Conservation (phyloP, 805 yeast genomes). For the Schwanniomyces yamadae region DNA sequence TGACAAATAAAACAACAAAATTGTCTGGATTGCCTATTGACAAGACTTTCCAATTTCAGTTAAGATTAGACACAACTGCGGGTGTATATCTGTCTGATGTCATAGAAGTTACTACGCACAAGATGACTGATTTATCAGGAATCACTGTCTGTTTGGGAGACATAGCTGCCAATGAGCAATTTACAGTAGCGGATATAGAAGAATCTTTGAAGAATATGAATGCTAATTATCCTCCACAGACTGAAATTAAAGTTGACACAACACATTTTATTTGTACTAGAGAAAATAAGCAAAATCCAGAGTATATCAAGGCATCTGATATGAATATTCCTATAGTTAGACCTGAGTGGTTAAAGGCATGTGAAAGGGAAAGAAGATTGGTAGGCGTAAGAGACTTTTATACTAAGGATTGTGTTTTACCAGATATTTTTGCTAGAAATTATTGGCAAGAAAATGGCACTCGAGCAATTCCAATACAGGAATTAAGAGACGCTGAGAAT, state of each 20-base stretch:
- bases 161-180: conserved; percentile 54
- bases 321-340: conserved; percentile 89
- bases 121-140: conserved; percentile 93
- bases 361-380: conserved; percentile 82
- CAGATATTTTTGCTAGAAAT: conserved; percentile 42
- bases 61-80: conserved; percentile 83
- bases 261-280: conserved; percentile 84
- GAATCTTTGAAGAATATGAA: conserved; percentile 68
- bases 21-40: conserved; percentile 90
- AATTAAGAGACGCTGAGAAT: background rate
- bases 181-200: conserved; percentile 53
- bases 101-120: conserved; percentile 77
- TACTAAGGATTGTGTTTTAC: conserved; percentile 52
- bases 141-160: conserved; percentile 89
- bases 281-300: conserved; percentile 60
- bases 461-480: background rate
- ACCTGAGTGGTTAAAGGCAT: conserved; percentile 96
- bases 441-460: conserved; percentile 29
- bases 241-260: conserved; percentile 78
- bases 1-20: conserved; percentile 75
- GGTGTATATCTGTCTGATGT: conserved; percentile 75
- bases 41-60: conserved; percentile 72
- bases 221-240: conserved; percentile 70
- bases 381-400: conserved; percentile 91
- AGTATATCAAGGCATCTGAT: conserved; percentile 75